Evolutionary conservation across 257 asterid genomes (phyloP).

Genomic region (Salvia hispanica): DNA sequence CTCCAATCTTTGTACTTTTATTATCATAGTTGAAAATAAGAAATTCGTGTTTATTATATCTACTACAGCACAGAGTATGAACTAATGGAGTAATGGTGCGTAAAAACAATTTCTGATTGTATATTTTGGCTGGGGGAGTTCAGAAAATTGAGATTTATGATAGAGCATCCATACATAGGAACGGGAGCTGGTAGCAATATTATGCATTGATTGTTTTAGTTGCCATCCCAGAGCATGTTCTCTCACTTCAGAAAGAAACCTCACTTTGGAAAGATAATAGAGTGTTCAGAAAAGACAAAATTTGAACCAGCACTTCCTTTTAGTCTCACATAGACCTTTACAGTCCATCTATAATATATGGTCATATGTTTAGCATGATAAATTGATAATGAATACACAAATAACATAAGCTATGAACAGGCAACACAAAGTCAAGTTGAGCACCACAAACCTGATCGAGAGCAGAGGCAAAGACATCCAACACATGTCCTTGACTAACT

Average conservation of each 20-base stretch:
- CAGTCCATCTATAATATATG: conserved; percentile 24
- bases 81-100: conserved; percentile 15
- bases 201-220: neutral
- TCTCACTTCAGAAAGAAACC: neutral
- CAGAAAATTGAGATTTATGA: neutral
- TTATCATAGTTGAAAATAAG: conserved; percentile 5
- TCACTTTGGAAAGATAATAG: conserved; percentile 2
- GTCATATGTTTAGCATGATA: conserved; percentile 16
- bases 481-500: conserved; percentile 84
- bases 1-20: neutral
- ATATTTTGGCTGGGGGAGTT: neutral
- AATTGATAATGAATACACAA: conserved; percentile 10
- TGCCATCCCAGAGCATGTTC: conserved; percentile 18
- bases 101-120: neutral
- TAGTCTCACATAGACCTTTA: conserved; percentile 24
- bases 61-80: neutral
- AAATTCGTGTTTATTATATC: neutral
- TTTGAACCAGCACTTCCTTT: neutral
- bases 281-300: neutral
- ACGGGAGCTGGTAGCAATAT: neutral
- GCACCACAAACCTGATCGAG: conserved; percentile 83
- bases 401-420: conserved; percentile 16
- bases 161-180: neutral
- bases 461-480: conserved; percentile 97
- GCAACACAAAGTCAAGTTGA: conserved; percentile 4